A percentile compares a stretch with the other conserved stretches of the same genome.
phyloP scores from a whole-genome alignment of 139 green algal genomes.

The Haematococcus sp. region DNA sequence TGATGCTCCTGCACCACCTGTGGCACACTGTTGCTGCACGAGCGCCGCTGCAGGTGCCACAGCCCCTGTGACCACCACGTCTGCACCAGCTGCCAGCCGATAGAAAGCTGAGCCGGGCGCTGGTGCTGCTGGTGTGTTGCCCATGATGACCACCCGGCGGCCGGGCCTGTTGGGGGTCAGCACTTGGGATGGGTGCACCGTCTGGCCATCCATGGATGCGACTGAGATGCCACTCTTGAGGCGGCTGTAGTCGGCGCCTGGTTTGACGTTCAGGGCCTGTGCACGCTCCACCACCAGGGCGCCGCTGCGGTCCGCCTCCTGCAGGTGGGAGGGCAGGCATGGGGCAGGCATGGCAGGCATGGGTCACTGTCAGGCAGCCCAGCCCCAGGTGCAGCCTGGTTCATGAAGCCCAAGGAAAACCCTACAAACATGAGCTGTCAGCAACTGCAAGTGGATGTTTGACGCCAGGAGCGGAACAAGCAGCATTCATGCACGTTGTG shows the following conservation, averaged over 20 bases:
- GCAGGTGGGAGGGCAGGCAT: too few species aligned
- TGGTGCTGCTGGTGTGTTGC: background rate
- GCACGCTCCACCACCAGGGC: conserved; percentile 4
- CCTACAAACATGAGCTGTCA: too few species aligned
- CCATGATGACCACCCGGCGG: conserved; percentile 17
- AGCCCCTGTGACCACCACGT: conserved; percentile 23
- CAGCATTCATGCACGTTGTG: too few species aligned
- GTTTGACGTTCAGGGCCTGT: background rate
- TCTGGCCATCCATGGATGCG: conserved; percentile 1
- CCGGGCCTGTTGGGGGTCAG: conserved; percentile 15
- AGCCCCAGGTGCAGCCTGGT: too few species aligned
- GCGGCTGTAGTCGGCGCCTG: background rate
- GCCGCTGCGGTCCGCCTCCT: conserved; percentile 1
- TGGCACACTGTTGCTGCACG: background rate
- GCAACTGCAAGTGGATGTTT: too few species aligned
- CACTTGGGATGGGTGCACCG: conserved; percentile 13
- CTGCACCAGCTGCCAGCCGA: background rate
- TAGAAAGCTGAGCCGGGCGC: background rate
- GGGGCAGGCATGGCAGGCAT: too few species aligned
- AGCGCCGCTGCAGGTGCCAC: background rate
- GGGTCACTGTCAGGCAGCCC: too few species aligned
- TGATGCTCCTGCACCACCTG: background rate
- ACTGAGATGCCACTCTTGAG: conserved; percentile 5
- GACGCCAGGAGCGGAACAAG: too few species aligned
- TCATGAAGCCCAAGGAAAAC: too few species aligned